A percentile compares a stretch with the other conserved stretches of the same genome.
Evolutionary conservation across 2,329 filamentous ascomycete species (phyloP).

Genomic region (Claviceps quebecensis): DNA sequence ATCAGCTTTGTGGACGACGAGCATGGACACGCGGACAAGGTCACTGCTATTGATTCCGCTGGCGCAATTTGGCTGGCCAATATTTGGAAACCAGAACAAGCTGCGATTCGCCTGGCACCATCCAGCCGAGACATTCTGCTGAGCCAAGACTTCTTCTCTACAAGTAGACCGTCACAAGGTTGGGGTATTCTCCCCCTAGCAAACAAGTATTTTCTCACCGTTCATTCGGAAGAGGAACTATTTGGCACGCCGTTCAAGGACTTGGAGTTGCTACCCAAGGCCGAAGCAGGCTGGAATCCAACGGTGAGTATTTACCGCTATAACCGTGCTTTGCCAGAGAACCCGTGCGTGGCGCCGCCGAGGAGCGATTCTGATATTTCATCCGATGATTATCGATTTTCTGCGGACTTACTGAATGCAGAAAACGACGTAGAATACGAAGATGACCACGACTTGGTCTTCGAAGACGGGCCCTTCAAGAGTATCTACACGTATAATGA

Average conservation of each 20-base stretch:
- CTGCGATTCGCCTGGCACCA: slow-evolving; percentile 14
- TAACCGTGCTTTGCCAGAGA: slow-evolving; percentile 16
- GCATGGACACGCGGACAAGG: slow-evolving; percentile 32
- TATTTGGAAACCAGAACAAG: slow-evolving; percentile 30
- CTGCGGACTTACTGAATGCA: slow-evolving; percentile 8
- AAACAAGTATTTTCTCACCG: slow-evolving; percentile 27
- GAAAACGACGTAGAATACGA: slow-evolving; percentile 9
- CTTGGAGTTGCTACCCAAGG: slow-evolving; percentile 10
- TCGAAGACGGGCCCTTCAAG: too few species aligned
- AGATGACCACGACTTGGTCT: slow-evolving; percentile 4
- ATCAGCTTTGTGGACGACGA: slow-evolving; percentile 35
- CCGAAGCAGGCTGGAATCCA: slow-evolving; percentile 1
- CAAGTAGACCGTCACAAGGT: slow-evolving; percentile 17
- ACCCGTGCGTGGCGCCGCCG: slow-evolving; percentile 13
- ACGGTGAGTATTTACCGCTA: slow-evolving; percentile 16
- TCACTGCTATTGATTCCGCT: slow-evolving; percentile 36
- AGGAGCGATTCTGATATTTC: background rate
- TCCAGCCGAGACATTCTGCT: background rate
- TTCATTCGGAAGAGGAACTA: slow-evolving; percentile 19
- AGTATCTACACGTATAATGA: slow-evolving; percentile 3
- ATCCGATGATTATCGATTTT: background rate
- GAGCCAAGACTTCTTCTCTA: slow-evolving; percentile 17
- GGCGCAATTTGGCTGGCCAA: slow-evolving; percentile 35
- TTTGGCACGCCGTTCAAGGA: slow-evolving; percentile 15
- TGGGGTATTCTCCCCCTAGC: slow-evolving; percentile 37